Conservation (phyloP, 169 alveolate species). For the Plasmodium relictum region DNA sequence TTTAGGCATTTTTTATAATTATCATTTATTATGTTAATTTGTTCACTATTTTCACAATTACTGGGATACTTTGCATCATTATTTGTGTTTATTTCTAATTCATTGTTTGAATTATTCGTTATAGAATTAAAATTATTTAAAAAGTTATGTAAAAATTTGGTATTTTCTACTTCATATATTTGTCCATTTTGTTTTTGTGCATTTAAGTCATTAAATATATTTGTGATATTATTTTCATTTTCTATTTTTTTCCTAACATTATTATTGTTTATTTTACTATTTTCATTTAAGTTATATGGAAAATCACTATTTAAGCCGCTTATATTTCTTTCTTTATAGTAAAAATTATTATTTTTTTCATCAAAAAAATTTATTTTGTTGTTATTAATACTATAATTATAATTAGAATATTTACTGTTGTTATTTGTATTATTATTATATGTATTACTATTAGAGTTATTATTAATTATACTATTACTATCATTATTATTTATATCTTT, state of each 20-base stretch:
- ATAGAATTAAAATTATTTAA: conserved; percentile 12
- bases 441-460: neutral
- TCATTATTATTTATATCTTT: no score
- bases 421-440: neutral
- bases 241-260: neutral
- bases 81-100: conserved; percentile 10
- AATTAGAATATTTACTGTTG: neutral
- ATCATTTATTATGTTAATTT: neutral
- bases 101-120: conserved; percentile 5
- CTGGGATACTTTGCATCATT: conserved; percentile 8
- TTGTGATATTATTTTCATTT: neutral
- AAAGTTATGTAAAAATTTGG: conserved; percentile 11
- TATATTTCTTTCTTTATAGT: neutral
- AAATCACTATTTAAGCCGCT: neutral
- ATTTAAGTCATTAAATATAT: conserved; percentile 15
- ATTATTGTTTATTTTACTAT: neutral
- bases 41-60: conserved; percentile 3
- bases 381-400: neutral
- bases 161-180: neutral
- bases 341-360: conserved; percentile 4
- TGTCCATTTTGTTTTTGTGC: neutral
- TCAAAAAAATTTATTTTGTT: neutral
- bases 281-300: neutral
- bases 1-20: neutral
- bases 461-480: neutral